Evolutionary conservation across 129 eudicot species (phyloP).

Genomic region (Flaveria ramosissima): DNA sequence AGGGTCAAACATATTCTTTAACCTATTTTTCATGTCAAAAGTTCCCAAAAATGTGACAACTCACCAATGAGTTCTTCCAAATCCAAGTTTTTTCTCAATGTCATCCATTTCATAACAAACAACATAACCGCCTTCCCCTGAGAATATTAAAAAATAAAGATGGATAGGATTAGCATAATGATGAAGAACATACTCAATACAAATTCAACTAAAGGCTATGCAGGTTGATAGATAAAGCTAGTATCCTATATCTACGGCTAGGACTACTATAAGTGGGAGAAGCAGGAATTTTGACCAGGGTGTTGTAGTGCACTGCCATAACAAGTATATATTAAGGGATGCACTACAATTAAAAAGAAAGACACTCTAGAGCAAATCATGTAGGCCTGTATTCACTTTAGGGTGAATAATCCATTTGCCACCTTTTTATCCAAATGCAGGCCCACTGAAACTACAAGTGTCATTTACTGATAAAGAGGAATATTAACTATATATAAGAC

Average conservation of each 20-base stretch:
- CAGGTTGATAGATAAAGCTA: not conserved
- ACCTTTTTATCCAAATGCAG: too few relatives aligned
- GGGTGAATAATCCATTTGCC: too few relatives aligned
- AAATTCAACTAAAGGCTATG: not conserved
- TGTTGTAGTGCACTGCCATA: too few relatives aligned
- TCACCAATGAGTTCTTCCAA: constrained; percentile 96
- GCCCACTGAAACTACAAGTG: too few relatives aligned
- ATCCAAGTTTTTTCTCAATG: constrained; percentile 89
- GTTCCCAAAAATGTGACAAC: constrained; percentile 19
- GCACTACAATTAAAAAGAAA: not conserved
- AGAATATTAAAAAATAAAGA: not conserved
- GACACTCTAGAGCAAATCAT: not conserved
- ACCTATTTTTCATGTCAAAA: constrained; percentile 7
- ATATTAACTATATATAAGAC: too few relatives aligned
- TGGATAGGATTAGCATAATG: constrained; percentile 5
- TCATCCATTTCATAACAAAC: constrained; percentile 97
- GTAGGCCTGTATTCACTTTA: too few relatives aligned
- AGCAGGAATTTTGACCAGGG: too few relatives aligned
- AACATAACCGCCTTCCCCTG: constrained; percentile 95
- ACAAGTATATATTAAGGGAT: too few relatives aligned
- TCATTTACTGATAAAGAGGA: too few relatives aligned
- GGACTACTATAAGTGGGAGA: too few relatives aligned
- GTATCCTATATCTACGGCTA: not conserved
- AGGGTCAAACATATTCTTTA: not conserved
- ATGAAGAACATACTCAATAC: constrained; percentile 8